These are phyloP conservation scores for Sugiyamaella mastotermitis DNA, from an alignment of 805 yeast genomes.

Conservation along the genomic window DNA sequence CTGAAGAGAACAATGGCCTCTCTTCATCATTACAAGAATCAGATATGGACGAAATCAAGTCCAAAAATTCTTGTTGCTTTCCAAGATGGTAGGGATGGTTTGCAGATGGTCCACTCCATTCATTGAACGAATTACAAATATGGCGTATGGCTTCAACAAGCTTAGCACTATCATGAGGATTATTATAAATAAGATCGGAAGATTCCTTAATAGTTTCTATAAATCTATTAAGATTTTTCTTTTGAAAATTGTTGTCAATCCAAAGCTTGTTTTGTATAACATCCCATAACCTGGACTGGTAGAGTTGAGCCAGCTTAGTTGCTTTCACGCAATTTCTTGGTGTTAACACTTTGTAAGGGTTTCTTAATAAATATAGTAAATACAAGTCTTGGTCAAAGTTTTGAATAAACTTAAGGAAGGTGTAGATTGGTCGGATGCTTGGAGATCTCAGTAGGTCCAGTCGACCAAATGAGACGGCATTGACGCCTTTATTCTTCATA, in stretches of 20 bases:
- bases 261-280: constrained; percentile 8
- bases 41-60: constrained; percentile 1
- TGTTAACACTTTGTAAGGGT: constrained; percentile 9
- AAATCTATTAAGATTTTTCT: constrained; percentile 1
- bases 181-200: constrained; percentile 4
- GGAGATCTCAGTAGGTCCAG: constrained; percentile 6
- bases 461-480: constrained; percentile 7
- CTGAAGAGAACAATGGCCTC: constrained; percentile 1
- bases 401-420: constrained; percentile 14
- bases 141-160: background rate
- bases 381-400: constrained; percentile 10
- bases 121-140: background rate
- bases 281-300: too few species aligned
- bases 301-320: constrained; percentile 3
- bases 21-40: background rate
- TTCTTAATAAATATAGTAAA: constrained; percentile 10
- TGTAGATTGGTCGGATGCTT: constrained; percentile 8
- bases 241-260: constrained; percentile 1
- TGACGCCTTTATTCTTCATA: constrained; percentile 3
- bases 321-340: background rate
- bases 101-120: too few species aligned
- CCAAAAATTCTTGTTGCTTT: constrained; percentile 3
- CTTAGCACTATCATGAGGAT: background rate
- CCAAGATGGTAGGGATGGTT: background rate
- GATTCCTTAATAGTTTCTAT: background rate